Conservation (phyloP, 805 yeast genomes). For the Saturnispora zaruensis region DNA sequence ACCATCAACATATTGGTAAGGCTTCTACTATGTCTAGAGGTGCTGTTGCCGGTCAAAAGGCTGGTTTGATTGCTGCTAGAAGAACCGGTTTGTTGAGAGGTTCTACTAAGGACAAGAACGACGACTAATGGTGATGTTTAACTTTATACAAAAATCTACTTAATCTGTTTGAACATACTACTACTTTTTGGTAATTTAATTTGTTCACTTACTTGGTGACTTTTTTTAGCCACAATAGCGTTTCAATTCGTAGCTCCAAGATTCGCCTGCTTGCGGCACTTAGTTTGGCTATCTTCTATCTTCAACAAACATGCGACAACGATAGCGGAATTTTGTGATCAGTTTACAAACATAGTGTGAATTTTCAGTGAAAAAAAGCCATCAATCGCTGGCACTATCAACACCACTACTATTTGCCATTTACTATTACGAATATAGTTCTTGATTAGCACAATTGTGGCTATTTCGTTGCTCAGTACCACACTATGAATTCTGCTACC, state of each 20-base stretch:
- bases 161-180: background rate
- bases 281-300: background rate
- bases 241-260: background rate
- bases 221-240: too few relatives aligned
- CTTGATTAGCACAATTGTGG: background rate
- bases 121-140: constrained; percentile 20
- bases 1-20: constrained; percentile 99
- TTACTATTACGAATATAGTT: too few relatives aligned
- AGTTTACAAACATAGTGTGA: too few relatives aligned
- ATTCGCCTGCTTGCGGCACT: background rate
- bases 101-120: constrained; percentile 61
- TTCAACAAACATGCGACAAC: background rate
- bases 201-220: too few relatives aligned
- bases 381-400: too few relatives aligned
- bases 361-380: background rate
- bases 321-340: background rate
- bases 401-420: too few relatives aligned
- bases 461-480: background rate
- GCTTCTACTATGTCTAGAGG: constrained; percentile 99
- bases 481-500: background rate
- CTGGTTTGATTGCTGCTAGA: constrained; percentile 99
- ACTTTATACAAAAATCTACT: background rate
- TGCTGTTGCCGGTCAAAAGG: constrained; percentile 99
- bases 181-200: background rate
- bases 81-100: constrained; percentile 99